These are phyloP conservation scores for Acorus gramineus DNA, from an alignment of 106 monocot genomes.

Conservation along the genomic window DNA sequence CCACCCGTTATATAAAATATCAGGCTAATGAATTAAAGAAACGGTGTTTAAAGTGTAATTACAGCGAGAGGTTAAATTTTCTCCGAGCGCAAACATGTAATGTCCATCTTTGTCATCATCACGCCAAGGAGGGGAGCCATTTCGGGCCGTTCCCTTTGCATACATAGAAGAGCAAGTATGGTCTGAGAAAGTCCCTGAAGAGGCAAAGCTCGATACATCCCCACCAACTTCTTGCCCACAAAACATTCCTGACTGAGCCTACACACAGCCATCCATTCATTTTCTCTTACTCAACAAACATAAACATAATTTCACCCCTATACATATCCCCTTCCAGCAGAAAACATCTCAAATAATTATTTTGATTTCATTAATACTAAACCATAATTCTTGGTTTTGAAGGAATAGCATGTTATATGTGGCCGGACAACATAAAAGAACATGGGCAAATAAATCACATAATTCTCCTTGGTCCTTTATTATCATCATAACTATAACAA, in stretches of 20 bases:
- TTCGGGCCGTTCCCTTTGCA: slow-evolving; percentile 43
- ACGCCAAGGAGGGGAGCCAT: slow-evolving; percentile 85
- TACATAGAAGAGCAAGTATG: slow-evolving; percentile 33
- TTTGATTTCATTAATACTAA: not conserved
- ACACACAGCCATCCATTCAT: slow-evolving; percentile 61
- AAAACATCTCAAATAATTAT: not conserved
- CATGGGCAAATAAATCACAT: too few species aligned
- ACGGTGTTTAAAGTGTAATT: slow-evolving; percentile 51
- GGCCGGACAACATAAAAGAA: too few species aligned
- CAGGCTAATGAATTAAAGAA: not conserved
- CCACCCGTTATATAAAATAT: too few species aligned
- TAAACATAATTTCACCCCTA: slow-evolving; percentile 4
- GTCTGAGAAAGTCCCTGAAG: slow-evolving; percentile 30
- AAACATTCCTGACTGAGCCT: slow-evolving; percentile 71
- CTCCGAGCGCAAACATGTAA: slow-evolving; percentile 89
- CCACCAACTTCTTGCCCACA: slow-evolving; percentile 82
- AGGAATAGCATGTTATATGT: too few species aligned
- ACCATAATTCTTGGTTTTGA: not conserved
- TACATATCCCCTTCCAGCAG: too few species aligned
- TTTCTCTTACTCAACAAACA: slow-evolving; percentile 19
- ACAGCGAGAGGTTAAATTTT: slow-evolving; percentile 96
- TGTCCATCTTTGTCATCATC: slow-evolving; percentile 97
- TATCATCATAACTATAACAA: too few species aligned
- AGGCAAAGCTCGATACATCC: slow-evolving; percentile 38
- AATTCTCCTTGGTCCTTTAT: too few species aligned